A percentile compares a stretch with the other conserved stretches of the same genome.
These are phyloP conservation scores for Corchorus capsularis DNA, from an alignment of 345 rosid species.

Conservation along the genomic window DNA sequence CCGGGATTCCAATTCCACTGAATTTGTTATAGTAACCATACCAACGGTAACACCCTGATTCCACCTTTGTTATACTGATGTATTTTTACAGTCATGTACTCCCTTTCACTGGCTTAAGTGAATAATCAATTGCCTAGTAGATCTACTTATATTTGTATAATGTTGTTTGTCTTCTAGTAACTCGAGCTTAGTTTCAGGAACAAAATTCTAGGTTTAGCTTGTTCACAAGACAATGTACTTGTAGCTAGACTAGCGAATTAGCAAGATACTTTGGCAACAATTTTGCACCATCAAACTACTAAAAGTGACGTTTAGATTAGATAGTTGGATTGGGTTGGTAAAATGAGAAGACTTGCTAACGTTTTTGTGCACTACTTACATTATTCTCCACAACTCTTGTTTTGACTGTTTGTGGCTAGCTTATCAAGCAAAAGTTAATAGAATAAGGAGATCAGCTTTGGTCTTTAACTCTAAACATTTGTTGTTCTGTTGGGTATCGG, in stretches of 20 bases:
- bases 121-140: not conserved
- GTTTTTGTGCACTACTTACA: not conserved
- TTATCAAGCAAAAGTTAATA: not conserved
- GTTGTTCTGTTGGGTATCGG: not conserved
- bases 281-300: no score
- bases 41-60: conserved; percentile 58
- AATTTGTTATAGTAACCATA: conserved; percentile 80
- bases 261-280: no score
- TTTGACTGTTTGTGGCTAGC: not conserved
- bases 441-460: not conserved
- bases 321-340: no score
- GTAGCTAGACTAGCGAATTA: no score
- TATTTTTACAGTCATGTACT: not conserved
- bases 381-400: conserved; percentile 6
- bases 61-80: not conserved
- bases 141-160: no score
- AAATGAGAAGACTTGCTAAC: no score
- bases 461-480: not conserved
- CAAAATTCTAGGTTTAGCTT: no score
- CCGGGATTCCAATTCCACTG: conserved; percentile 53
- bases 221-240: no score
- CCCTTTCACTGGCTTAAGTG: not conserved
- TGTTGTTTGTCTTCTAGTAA: not conserved
- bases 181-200: no score
- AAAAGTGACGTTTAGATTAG: not conserved